Evolutionary conservation across 441 rosid genomes (phyloP).

Genomic region (Corymbia citriodora): DNA sequence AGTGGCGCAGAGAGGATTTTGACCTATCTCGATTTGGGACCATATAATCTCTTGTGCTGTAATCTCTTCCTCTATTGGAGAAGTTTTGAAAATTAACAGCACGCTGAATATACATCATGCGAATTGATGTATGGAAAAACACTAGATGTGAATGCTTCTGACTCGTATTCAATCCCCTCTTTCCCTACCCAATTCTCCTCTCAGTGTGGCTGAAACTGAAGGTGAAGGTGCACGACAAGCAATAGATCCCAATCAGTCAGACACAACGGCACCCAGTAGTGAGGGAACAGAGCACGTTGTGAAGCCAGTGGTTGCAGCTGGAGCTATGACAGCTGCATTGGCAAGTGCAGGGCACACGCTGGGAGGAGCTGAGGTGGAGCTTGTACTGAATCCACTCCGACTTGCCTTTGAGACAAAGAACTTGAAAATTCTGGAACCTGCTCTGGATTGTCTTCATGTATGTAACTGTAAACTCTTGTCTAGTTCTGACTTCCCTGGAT

Average conservation of each 20-base stretch:
- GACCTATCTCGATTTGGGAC: not conserved
- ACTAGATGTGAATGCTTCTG: not conserved
- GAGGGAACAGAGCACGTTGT: constrained; percentile 35
- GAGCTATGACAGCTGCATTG: constrained; percentile 54
- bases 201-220: constrained; percentile 61
- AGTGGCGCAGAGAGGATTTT: not conserved
- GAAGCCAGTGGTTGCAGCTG: constrained; percentile 25
- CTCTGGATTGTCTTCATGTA: constrained; percentile 99
- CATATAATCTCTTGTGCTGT: not conserved
- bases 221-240: constrained; percentile 43
- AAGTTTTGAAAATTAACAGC: not conserved
- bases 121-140: not conserved
- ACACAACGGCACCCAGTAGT: constrained; percentile 20
- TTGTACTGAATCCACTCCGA: constrained; percentile 87
- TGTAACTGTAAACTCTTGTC: constrained; percentile 10
- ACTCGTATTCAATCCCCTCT: not conserved
- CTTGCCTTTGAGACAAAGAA: constrained; percentile 94
- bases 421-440: constrained; percentile 82
- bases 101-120: not conserved
- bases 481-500: not conserved
- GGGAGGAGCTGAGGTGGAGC: constrained; percentile 80
- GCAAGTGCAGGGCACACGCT: constrained; percentile 86
- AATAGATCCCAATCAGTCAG: constrained; percentile 32
- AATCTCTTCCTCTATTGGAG: not conserved
- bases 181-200: not conserved